Evolutionary conservation across 2,329 filamentous ascomycete genomes (phyloP).

Genomic region (Botryotinia convoluta): DNA sequence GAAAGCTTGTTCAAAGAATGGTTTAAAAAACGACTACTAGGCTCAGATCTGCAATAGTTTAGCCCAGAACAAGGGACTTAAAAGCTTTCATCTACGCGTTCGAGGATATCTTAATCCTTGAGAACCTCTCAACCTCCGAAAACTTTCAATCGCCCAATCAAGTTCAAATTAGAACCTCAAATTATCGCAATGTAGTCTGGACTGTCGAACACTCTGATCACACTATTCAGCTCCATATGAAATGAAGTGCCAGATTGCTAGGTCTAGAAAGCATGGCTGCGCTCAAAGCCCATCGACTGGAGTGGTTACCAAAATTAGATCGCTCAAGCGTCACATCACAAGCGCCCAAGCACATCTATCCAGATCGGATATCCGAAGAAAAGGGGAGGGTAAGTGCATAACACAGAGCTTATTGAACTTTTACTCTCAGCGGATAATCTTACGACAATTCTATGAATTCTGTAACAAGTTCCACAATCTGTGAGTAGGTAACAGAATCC

Average conservation of each 20-base stretch:
- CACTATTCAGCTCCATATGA: neutral
- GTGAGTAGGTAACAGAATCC: neutral
- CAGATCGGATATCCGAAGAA: neutral
- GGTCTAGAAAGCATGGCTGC: neutral
- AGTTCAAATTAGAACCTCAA: neutral
- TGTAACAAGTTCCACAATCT: neutral
- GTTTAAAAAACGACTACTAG: neutral
- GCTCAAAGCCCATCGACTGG: neutral
- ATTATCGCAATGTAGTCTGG: neutral
- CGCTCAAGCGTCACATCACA: neutral
- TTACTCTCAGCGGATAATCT: too few relatives aligned
- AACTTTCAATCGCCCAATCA: neutral
- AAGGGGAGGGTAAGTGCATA: fast-evolving
- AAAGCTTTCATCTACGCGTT: neutral
- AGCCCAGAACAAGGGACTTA: neutral
- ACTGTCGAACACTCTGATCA: neutral
- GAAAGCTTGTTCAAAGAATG: neutral
- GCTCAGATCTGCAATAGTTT: neutral
- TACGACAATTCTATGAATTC: neutral
- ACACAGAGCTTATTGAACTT: neutral
- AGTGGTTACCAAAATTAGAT: neutral
- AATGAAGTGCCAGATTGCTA: neutral
- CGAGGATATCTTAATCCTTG: neutral
- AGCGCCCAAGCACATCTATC: neutral
- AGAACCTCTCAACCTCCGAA: neutral